These are phyloP conservation scores for Pythium myriotylum DNA, from an alignment of 352 stramenopile species.

Conservation along the genomic window DNA sequence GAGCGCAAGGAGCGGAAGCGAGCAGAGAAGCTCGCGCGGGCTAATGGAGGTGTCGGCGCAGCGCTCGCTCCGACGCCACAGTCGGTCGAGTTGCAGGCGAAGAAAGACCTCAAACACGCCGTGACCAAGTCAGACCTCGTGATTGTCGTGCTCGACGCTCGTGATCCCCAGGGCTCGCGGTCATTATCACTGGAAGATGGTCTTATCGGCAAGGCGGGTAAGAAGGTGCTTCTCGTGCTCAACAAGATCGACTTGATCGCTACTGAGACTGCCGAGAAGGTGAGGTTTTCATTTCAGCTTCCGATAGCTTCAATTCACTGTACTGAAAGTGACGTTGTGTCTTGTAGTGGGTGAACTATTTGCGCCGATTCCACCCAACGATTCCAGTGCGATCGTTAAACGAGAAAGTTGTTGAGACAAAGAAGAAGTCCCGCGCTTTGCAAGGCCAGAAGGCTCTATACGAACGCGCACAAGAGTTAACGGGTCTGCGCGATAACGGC, in stretches of 20 bases:
- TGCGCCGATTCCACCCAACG: slow-evolving; percentile 94
- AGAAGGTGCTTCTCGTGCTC: slow-evolving; percentile 97
- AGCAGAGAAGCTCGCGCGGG: slow-evolving; percentile 32
- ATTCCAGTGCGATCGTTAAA: slow-evolving; percentile 88
- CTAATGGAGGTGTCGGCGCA: slow-evolving; percentile 27
- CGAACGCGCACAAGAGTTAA: slow-evolving; percentile 67
- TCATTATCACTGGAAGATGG: slow-evolving; percentile 94
- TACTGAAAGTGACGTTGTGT: slow-evolving; percentile 5
- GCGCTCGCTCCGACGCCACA: slow-evolving; percentile 49
- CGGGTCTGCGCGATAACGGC: slow-evolving; percentile 75
- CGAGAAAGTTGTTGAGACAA: slow-evolving; percentile 90
- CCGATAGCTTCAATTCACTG: background rate
- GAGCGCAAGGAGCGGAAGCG: slow-evolving; percentile 76
- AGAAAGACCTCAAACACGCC: slow-evolving; percentile 81
- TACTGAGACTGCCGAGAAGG: slow-evolving; percentile 81
- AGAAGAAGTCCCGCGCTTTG: slow-evolving; percentile 78
- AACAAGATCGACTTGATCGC: slow-evolving; percentile 99
- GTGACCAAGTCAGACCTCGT: slow-evolving; percentile 67
- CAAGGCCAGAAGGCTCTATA: slow-evolving; percentile 72
- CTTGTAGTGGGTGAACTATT: slow-evolving; percentile 82
- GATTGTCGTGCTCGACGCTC: slow-evolving; percentile 94
- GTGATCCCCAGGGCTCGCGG: slow-evolving; percentile 96
- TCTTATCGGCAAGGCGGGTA: slow-evolving; percentile 93
- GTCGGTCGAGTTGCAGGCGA: slow-evolving; percentile 74
- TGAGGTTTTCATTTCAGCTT: background rate